A percentile compares a stretch with the other conserved stretches of the same genome.
These are phyloP conservation scores for Chaetomiaceae sp. DNA, from an alignment of 2,329 filamentous ascomycete genomes.

Conservation along the genomic window DNA sequence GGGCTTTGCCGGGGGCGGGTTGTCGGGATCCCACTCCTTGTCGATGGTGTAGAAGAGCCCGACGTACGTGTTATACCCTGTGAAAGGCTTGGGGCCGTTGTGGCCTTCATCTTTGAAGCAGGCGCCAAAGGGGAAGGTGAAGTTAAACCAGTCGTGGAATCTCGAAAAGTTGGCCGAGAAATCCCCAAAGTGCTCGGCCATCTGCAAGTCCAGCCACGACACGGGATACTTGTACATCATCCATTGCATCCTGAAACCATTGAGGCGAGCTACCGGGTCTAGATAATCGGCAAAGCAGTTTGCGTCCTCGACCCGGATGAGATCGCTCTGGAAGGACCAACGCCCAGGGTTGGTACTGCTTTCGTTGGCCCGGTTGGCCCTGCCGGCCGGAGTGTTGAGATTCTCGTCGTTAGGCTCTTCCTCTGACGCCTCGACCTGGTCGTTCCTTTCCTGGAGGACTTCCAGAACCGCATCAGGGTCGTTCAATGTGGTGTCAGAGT, in stretches of 20 bases:
- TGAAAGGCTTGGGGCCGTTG: background rate
- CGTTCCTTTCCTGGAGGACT: conserved; percentile 16
- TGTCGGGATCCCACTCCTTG: conserved; percentile 32
- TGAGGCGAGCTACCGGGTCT: background rate
- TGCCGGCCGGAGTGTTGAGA: background rate
- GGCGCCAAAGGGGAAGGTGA: conserved; percentile 24
- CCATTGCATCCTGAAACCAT: conserved; percentile 3
- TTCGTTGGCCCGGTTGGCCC: background rate
- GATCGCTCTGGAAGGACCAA: conserved; percentile 17
- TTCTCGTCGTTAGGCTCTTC: background rate
- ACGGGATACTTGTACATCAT: conserved; percentile 38
- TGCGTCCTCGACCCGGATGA: conserved; percentile 1
- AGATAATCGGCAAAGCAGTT: background rate
- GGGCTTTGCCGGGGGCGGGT: conserved; percentile 17
- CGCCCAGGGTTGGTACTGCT: background rate
- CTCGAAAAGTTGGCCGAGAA: conserved; percentile 26
- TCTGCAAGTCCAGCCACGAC: conserved; percentile 37
- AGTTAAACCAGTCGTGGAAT: conserved; percentile 36
- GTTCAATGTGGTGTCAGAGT: conserved; percentile 31
- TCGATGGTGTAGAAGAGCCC: conserved; percentile 49
- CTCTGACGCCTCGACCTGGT: background rate
- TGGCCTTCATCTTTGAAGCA: background rate
- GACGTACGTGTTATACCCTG: conserved; percentile 35
- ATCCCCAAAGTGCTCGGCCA: conserved; percentile 35
- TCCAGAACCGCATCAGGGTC: conserved; percentile 34